Percentiles rank a stretch among this genome's conserved stretches.
Evolutionary conservation across 495 filamentous ascomycete genomes (phyloP).

Genomic region (Talaromyces liani): DNA sequence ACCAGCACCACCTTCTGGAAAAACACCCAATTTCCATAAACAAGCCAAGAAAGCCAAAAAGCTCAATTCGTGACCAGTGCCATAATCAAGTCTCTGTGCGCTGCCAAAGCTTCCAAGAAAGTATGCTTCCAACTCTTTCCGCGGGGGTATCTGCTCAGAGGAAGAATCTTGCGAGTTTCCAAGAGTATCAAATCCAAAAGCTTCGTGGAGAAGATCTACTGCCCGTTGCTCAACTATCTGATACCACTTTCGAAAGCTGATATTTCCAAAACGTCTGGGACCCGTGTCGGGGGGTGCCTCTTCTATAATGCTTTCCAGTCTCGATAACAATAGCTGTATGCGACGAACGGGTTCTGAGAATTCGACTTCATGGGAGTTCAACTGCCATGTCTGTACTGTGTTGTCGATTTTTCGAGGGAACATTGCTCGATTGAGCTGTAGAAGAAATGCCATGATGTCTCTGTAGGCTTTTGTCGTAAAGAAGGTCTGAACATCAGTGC

Average conservation of each 20-base stretch:
- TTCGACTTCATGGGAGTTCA: conserved; percentile 37
- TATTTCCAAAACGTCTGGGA: conserved; percentile 84
- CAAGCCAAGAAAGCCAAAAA: conserved; percentile 86
- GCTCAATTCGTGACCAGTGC: conserved; percentile 91
- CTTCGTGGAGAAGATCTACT: conserved; percentile 50
- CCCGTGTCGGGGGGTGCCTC: conserved; percentile 78
- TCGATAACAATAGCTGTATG: conserved; percentile 54
- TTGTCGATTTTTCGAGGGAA: conserved; percentile 52
- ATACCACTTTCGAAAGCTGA: conserved; percentile 80
- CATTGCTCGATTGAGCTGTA: conserved; percentile 84
- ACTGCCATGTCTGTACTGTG: conserved; percentile 45
- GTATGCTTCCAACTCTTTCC: conserved; percentile 68
- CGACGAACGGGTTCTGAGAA: conserved; percentile 55
- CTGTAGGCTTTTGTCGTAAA: conserved; percentile 71
- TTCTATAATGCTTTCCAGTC: conserved; percentile 58
- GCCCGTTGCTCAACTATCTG: conserved; percentile 54
- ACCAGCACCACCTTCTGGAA: conserved; percentile 42
- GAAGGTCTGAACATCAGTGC: conserved; percentile 69
- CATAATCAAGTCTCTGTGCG: conserved; percentile 83
- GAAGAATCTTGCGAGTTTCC: conserved; percentile 18
- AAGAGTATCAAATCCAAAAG: conserved; percentile 48
- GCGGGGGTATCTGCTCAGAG: conserved; percentile 28
- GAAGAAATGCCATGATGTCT: conserved; percentile 76
- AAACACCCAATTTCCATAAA: conserved; percentile 84
- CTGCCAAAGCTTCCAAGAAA: conserved; percentile 85